Evolutionary conservation across 306 rosid genomes (phyloP), one percentile per base, ranked within the genome.

Genomic region (Inga oerstediana): DNA sequence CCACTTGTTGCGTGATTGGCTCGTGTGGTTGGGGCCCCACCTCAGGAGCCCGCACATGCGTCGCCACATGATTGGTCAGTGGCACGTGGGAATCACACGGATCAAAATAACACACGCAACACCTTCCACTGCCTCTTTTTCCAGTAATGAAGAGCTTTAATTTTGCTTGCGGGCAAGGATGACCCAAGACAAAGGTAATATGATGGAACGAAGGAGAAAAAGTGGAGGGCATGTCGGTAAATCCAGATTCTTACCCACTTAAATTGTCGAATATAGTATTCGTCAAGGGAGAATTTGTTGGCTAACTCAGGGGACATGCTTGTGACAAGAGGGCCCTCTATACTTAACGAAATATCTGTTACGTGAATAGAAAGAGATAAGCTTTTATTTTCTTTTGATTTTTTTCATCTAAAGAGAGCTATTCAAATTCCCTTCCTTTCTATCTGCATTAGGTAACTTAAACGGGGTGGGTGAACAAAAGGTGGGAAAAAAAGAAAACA

Each of bases 1-100:
- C 87, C 75, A 85, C 82, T 84, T 77, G 76, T 69, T 61, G 91
- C 93, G 88, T 86, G 92, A 91, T 84, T 92, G 91, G 84, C 94
- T 89, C 91, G 75, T 80, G 87, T 44, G 85, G 75, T 3, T 34
- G 62, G 79, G 68, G 71, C 69, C 69, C 54, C 27, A 66, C 74
- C 16, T 49, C 54, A 27, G 79, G 41, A 48, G 75, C 54, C 75
- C 75, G 2, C 48, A 13, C 82, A 85, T 5, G 72, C 78, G 71
- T 84, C 46, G 71, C 4, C 20, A 0, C 10, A 14, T 61, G 61
- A 85, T 78, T 86, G 82, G 91, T 37, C 0, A n/a, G 56, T 76
- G 73, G 81, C 90, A 87, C 92, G 93, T 81, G 94, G 8, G 91
- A 78, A 7, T 52, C 8, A 79, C 72, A 77, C 73, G 83, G 72